Base-by-base conservation (phyloP, 805 yeast species). In the Yarrowia sp. region DNA sequence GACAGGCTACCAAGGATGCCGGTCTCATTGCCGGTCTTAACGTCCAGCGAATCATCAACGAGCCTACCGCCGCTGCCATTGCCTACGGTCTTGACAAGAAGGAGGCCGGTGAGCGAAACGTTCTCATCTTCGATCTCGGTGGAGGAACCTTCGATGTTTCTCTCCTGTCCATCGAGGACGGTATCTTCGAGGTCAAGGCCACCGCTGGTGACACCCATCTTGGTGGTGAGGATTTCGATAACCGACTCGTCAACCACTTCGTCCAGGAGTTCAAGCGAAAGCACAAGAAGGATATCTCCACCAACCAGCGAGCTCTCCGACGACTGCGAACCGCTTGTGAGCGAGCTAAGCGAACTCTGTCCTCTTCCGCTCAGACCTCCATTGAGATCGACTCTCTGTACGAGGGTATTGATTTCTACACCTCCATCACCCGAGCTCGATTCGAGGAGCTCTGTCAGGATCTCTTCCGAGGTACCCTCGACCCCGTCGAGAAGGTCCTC, bases 81-180 rank as follows among this genome's bases (percentile, higher is more conserved):
- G 98, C 98, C 78, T 92, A 92, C 86, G 98, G 98, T 85, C 85
- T 92, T 73, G 81, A 78, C 74, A 78, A 77, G 77, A 76, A 77
- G 78, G 83, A 88, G 70, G 87, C 85, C 68, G 84, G 84, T 70
- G 97, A 92, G 82, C 87, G 88, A 79, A 90, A 91, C 80, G 93
- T 92, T 69, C 83, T 92, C 76, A 90, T 92, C 78, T 92, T 91
- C 83, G 97, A 92, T 81, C 86, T 92, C 78, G 98, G 98, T 86
- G 98, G 98, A 83, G 97, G 97, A 86, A 92, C 97, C 77, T 92
- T 92, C 83, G 98, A 92, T 90, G 97, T 92, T 66, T 92, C 97
- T 59, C 84, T 92, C 70, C 84, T 92, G 77, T 86, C 92, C 78
- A 90, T 92, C 76, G 96, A 91, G 76, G 97, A 92, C 76, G 98